A percentile compares a stretch with the other conserved stretches of the same genome.
phyloP scores from a whole-genome alignment of 805 yeast species.

The Yamadazyma olivae region DNA sequence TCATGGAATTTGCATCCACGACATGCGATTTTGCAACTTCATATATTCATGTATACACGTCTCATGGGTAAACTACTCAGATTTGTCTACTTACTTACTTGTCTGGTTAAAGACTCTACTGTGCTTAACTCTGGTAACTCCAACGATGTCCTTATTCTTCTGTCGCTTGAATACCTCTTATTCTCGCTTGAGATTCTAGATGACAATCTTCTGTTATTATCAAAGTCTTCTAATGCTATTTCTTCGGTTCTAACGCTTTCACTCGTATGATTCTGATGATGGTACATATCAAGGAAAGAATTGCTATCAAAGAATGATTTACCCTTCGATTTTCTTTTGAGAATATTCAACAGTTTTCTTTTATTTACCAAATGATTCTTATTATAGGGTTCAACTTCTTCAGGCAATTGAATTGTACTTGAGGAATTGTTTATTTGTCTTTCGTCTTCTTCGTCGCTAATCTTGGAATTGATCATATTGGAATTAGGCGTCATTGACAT shows the following conservation, averaged over 20 bases:
- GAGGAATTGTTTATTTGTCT: slow-evolving; percentile 10
- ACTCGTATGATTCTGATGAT: slow-evolving; percentile 23
- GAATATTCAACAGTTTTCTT: slow-evolving; percentile 32
- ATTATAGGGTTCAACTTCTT: background rate
- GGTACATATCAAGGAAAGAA: slow-evolving; percentile 32
- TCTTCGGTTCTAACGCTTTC: slow-evolving; percentile 47
- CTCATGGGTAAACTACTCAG: background rate
- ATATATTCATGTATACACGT: background rate
- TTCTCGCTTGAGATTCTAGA: slow-evolving; percentile 19
- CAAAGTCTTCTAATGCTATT: slow-evolving; percentile 45
- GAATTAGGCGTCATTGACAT: slow-evolving; percentile 7
- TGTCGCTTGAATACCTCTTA: slow-evolving; percentile 4
- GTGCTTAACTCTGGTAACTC: slow-evolving; percentile 15
- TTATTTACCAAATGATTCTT: slow-evolving; percentile 8
- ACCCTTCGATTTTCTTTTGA: slow-evolving; percentile 33
- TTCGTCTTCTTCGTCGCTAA: slow-evolving; percentile 4
- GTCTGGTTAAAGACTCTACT: slow-evolving; percentile 8
- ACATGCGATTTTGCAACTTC: background rate
- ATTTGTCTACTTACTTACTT: background rate
- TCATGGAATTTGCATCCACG: background rate
- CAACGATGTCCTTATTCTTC: slow-evolving; percentile 12
- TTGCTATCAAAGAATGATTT: slow-evolving; percentile 23
- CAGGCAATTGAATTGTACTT: slow-evolving; percentile 8
- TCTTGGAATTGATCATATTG: slow-evolving; percentile 5
- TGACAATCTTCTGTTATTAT: slow-evolving; percentile 19